Evolutionary conservation across 495 filamentous ascomycete species (phyloP).

Genomic region (Xanthoparmelia taractica): DNA sequence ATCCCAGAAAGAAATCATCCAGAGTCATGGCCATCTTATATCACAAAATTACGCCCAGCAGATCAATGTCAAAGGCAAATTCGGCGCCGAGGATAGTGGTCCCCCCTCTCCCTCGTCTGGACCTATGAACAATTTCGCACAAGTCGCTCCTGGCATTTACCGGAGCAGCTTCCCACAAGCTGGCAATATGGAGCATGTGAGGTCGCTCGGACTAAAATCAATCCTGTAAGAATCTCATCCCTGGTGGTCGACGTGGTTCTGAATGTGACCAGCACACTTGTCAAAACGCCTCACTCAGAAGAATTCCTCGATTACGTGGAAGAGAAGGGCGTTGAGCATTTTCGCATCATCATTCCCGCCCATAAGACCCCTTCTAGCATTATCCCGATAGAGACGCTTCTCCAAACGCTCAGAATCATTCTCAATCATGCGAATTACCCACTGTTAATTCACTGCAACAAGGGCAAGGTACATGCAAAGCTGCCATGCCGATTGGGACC

Average conservation of each 20-base stretch:
- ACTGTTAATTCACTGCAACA: constrained; percentile 79
- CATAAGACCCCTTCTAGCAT: constrained; percentile 56
- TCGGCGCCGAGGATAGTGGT: constrained; percentile 24
- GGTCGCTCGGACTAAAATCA: constrained; percentile 58
- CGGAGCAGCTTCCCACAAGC: constrained; percentile 65
- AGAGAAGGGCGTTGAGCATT: constrained; percentile 55
- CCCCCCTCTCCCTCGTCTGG: constrained; percentile 25
- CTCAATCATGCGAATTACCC: constrained; percentile 62
- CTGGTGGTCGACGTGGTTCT: not conserved
- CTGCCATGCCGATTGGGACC: not conserved
- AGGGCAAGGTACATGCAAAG: constrained; percentile 57
- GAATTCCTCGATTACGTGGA: constrained; percentile 54
- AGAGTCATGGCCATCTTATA: constrained; percentile 18
- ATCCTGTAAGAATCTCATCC: constrained; percentile 52
- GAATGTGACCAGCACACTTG: constrained; percentile 54
- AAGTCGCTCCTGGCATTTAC: constrained; percentile 59
- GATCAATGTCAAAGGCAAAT: constrained; percentile 10
- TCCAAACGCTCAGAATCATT: constrained; percentile 54
- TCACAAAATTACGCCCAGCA: constrained; percentile 7
- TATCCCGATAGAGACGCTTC: constrained; percentile 54
- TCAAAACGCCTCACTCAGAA: constrained; percentile 54
- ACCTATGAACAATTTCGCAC: constrained; percentile 58
- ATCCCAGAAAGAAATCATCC: constrained; percentile 17
- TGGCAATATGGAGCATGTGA: constrained; percentile 57
- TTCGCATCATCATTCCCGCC: constrained; percentile 61